Percentiles rank a stretch among this genome's conserved stretches.
phyloP scores from a whole-genome alignment of 305 asterid genomes.

The Withania somnifera region DNA sequence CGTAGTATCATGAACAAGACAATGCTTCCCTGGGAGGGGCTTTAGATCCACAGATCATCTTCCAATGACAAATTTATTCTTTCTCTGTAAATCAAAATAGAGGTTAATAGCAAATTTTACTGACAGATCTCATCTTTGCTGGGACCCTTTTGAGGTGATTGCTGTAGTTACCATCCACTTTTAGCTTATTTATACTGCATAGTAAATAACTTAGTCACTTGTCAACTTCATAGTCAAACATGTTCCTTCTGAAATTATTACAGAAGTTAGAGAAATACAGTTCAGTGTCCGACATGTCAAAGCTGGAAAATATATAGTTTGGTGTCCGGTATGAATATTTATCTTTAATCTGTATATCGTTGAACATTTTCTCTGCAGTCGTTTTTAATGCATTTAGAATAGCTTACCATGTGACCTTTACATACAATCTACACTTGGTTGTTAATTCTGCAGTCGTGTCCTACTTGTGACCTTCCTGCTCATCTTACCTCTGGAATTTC shows the following conservation, averaged over 20 bases:
- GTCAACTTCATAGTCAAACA: background rate
- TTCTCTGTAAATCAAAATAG: background rate
- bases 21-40: background rate
- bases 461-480: background rate
- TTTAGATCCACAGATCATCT: background rate
- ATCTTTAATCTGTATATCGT: background rate
- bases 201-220: background rate
- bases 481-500: background rate
- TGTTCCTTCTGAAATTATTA: background rate
- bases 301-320: background rate
- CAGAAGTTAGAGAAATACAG: background rate
- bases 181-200: background rate
- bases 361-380: background rate
- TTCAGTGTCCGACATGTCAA: background rate
- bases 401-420: background rate
- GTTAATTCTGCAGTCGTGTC: background rate
- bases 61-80: background rate
- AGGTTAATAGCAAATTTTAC: background rate
- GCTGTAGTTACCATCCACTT: background rate
- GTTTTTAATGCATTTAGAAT: background rate
- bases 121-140: background rate
- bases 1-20: background rate
- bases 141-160: background rate
- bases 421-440: background rate
- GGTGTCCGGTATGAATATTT: background rate